phyloP scores from a whole-genome alignment of 2,329 filamentous ascomycete species.

The Cladophialophora yegresii region DNA sequence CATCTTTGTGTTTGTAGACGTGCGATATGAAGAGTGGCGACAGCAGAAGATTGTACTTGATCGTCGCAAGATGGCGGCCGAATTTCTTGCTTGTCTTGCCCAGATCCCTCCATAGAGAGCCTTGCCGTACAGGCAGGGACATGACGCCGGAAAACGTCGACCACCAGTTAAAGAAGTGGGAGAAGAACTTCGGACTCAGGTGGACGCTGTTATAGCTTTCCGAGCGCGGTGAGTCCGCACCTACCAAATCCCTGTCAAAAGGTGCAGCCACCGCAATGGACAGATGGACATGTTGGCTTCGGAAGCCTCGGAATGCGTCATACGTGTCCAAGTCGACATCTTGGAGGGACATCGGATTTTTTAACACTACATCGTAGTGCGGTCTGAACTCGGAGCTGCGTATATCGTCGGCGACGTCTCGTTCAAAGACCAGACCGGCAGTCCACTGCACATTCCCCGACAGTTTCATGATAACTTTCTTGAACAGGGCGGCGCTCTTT shows the following conservation, averaged over 20 bases:
- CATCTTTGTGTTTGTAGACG: slow-evolving; percentile 97
- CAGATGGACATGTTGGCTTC: slow-evolving; percentile 94
- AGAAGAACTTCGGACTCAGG: slow-evolving; percentile 92
- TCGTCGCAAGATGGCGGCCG: slow-evolving; percentile 91
- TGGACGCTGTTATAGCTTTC: slow-evolving; percentile 96
- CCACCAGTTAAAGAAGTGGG: slow-evolving; percentile 98
- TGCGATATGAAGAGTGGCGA: slow-evolving; percentile 94
- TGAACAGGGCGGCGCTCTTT: slow-evolving; percentile 80
- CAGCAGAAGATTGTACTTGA: slow-evolving; percentile 93
- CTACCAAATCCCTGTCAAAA: slow-evolving; percentile 80
- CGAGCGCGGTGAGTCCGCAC: slow-evolving; percentile 72
- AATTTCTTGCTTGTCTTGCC: slow-evolving; percentile 99
- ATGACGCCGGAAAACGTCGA: slow-evolving; percentile 92
- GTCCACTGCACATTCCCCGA: slow-evolving; percentile 95
- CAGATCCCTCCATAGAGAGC: slow-evolving; percentile 82
- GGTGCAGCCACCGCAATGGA: slow-evolving; percentile 90
- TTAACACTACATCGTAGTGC: slow-evolving; percentile 88
- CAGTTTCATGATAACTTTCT: slow-evolving; percentile 98
- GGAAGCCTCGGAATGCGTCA: slow-evolving; percentile 94
- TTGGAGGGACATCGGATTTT: slow-evolving; percentile 73
- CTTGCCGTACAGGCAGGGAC: slow-evolving; percentile 92
- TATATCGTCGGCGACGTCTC: slow-evolving; percentile 68
- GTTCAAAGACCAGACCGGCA: slow-evolving; percentile 88
- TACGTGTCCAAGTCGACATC: slow-evolving; percentile 58
- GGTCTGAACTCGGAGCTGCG: slow-evolving; percentile 87